Percentiles rank a stretch among this genome's conserved stretches.
phyloP scores from a whole-genome alignment of 2,329 filamentous ascomycete species.

The Diaporthe citrichinensis region DNA sequence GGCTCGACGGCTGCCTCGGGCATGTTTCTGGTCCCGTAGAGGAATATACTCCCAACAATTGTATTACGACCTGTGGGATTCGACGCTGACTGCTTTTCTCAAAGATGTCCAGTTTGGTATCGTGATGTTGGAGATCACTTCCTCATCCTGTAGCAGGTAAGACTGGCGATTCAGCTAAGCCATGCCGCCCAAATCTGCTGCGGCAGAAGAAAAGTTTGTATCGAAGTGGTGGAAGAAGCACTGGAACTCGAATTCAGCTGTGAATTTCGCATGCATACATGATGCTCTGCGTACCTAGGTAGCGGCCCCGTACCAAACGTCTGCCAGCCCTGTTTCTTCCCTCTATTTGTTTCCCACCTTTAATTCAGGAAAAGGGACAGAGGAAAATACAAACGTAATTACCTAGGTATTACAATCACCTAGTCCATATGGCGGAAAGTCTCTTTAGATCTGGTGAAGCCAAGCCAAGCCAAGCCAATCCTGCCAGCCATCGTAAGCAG shows the following conservation, averaged over 20 bases:
- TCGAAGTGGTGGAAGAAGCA: background rate
- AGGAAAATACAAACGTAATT: background rate
- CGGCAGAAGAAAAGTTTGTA: background rate
- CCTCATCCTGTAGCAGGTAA: background rate
- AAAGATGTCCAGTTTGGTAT: background rate
- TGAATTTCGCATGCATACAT: background rate
- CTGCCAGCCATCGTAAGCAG: background rate
- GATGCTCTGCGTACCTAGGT: background rate
- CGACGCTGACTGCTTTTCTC: background rate
- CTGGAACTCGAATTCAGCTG: background rate
- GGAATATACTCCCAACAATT: background rate
- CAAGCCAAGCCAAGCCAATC: background rate
- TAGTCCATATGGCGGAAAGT: background rate
- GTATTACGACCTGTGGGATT: background rate
- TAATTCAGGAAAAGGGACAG: background rate
- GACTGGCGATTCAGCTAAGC: background rate
- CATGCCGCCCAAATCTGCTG: background rate
- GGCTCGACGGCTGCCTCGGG: background rate
- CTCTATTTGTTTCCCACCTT: background rate
- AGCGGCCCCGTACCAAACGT: background rate
- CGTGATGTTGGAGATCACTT: background rate
- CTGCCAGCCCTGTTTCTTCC: background rate
- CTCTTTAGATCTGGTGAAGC: background rate
- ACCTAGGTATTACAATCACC: background rate
- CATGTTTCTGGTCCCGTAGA: background rate